phyloP scores from a whole-genome alignment of 2,329 filamentous ascomycete species.

The Cercospora citrullina region DNA sequence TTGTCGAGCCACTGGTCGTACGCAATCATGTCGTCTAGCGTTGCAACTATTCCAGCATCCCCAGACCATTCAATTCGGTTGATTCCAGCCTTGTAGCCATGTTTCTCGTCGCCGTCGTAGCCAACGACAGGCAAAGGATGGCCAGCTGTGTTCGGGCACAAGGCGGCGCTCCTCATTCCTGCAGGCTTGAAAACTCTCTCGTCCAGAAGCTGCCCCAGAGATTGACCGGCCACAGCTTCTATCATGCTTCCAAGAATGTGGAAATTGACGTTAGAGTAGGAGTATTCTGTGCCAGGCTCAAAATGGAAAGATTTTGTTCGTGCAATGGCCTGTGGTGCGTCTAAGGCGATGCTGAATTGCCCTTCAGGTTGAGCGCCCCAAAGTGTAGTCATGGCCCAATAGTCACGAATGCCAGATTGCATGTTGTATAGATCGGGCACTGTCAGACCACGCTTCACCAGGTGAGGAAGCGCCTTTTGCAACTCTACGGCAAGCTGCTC shows the following conservation, averaged over 20 bases:
- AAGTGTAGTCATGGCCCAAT: conserved; percentile 48
- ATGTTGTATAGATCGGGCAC: conserved; percentile 44
- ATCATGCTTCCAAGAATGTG: conserved; percentile 42
- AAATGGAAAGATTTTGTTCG: conserved; percentile 46
- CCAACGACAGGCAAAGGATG: conserved; percentile 46
- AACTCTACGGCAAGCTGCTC: conserved; percentile 33
- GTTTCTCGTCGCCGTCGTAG: conserved; percentile 46
- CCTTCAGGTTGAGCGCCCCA: conserved; percentile 47
- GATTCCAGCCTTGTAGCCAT: conserved; percentile 41
- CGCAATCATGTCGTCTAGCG: conserved; percentile 50
- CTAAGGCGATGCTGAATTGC: conserved; percentile 41
- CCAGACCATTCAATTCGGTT: conserved; percentile 51
- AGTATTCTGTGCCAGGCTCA: conserved; percentile 45
- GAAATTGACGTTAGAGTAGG: conserved; percentile 51
- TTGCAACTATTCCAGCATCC: conserved; percentile 48
- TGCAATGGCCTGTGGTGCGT: conserved; percentile 34
- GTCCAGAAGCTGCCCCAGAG: conserved; percentile 41
- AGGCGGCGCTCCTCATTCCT: conserved; percentile 45
- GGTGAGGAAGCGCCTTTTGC: conserved; percentile 37
- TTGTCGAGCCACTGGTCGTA: conserved; percentile 47
- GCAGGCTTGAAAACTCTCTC: conserved; percentile 46
- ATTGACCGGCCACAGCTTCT: conserved; percentile 42
- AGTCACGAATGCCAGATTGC: conserved; percentile 49
- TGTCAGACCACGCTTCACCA: conserved; percentile 36
- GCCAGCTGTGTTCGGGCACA: conserved; percentile 42